These are phyloP conservation scores for Diaporthe australafricana DNA, from an alignment of 2,329 filamentous ascomycete species.

Conservation along the genomic window DNA sequence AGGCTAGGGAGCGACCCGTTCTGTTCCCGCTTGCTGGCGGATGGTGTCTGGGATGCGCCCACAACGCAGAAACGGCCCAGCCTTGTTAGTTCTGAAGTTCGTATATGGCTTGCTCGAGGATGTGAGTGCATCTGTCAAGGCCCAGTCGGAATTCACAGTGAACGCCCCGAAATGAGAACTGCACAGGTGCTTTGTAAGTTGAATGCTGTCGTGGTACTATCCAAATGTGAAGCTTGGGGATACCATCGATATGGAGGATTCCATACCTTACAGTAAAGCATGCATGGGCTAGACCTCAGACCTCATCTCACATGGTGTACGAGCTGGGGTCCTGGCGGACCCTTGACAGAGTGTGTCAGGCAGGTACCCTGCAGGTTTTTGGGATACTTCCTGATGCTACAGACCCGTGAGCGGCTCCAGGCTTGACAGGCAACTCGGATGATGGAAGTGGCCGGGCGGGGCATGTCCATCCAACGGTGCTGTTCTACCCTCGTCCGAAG, in stretches of 20 bases:
- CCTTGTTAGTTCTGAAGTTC: slow-evolving; percentile 8
- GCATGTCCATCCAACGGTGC: neutral
- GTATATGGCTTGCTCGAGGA: neutral
- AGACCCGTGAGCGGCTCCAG: slow-evolving; percentile 22
- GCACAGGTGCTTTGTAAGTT: slow-evolving; percentile 5
- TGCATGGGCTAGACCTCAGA: slow-evolving; percentile 28
- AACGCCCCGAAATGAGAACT: neutral
- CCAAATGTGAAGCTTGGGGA: slow-evolving; percentile 18
- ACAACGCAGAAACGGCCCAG: neutral
- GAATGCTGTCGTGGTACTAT: neutral
- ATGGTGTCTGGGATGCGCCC: neutral
- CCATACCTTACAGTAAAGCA: slow-evolving; percentile 17
- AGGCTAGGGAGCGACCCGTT: slow-evolving; percentile 21
- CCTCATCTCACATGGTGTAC: slow-evolving; percentile 25
- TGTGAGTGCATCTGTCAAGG: slow-evolving; percentile 6
- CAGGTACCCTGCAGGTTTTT: slow-evolving; percentile 24
- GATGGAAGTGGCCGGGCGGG: slow-evolving; percentile 14
- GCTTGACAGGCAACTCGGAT: slow-evolving; percentile 18
- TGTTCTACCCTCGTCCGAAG: slow-evolving; percentile 4
- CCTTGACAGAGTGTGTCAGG: slow-evolving; percentile 23
- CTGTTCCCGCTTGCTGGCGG: slow-evolving; percentile 25
- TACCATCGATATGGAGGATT: slow-evolving; percentile 18
- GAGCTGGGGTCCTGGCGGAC: slow-evolving; percentile 21
- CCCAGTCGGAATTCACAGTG: slow-evolving; percentile 20
- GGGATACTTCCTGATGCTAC: slow-evolving; percentile 21